Percentiles rank a stretch among this genome's conserved stretches.
These are phyloP conservation scores for Lenzites betulinus DNA, from an alignment of 768 basidiomycete species.

Conservation along the genomic window DNA sequence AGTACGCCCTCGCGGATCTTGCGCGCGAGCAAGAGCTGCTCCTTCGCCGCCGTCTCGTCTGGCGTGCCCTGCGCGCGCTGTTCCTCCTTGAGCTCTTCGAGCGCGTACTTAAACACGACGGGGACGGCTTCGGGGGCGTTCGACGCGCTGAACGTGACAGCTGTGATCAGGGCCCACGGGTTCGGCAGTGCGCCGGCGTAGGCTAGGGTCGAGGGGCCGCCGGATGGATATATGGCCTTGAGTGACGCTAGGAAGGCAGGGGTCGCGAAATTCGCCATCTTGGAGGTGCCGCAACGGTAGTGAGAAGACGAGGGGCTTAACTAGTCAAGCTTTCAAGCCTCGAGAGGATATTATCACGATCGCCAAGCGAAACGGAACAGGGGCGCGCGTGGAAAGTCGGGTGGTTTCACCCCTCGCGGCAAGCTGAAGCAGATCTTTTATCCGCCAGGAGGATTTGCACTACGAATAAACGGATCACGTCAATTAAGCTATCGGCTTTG, in stretches of 20 bases:
- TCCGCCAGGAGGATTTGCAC: no score
- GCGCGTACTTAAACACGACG: slow-evolving; percentile 50
- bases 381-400: no score
- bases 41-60: slow-evolving; percentile 28
- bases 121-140: slow-evolving; percentile 63
- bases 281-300: not conserved
- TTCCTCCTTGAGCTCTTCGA: slow-evolving; percentile 40
- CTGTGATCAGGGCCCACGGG: slow-evolving; percentile 63
- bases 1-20: slow-evolving; percentile 64
- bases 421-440: no score
- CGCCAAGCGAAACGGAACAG: no score
- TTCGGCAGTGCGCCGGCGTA: slow-evolving; percentile 35
- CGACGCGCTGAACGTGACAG: slow-evolving; percentile 57
- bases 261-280: slow-evolving; percentile 39
- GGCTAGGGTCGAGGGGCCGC: slow-evolving; percentile 12
- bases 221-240: slow-evolving; percentile 47
- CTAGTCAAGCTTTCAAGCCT: no score
- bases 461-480: no score
- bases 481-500: no score
- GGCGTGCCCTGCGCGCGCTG: not conserved
- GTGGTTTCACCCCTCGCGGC: no score
- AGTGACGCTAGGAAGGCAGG: slow-evolving; percentile 45
- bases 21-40: slow-evolving; percentile 47
- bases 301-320: no score
- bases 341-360: no score